A percentile compares a stretch with the other conserved stretches of the same genome.
Conservation (phyloP, 768 basidiomycete species). For the Crassisporium funariophilum region DNA sequence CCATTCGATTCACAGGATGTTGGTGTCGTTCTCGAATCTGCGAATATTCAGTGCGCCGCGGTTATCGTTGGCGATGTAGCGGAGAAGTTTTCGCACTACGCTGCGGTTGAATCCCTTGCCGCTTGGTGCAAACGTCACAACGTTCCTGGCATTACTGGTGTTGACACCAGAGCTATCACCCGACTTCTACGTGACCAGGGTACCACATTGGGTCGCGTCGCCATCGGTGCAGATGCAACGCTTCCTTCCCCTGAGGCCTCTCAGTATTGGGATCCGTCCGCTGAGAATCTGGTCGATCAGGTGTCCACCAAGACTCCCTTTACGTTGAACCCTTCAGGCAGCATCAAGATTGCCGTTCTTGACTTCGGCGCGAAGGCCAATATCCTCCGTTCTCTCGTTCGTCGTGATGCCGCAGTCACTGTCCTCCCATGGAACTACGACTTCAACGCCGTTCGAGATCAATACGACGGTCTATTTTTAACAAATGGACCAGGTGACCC, state of each 20-base stretch:
- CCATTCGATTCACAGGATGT: conserved; percentile 76
- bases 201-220: conserved; percentile 91
- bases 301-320: conserved; percentile 86
- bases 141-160: conserved; percentile 93
- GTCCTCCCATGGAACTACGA: conserved; percentile 98
- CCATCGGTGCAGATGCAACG: conserved; percentile 73
- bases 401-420: conserved; percentile 89
- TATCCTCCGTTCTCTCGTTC: conserved; percentile 89
- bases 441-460: conserved; percentile 88
- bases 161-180: conserved; percentile 97
- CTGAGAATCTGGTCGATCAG: conserved; percentile 92
- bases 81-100: conserved; percentile 92
- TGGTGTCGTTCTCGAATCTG: conserved; percentile 87
- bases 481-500: conserved; percentile 98
- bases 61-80: conserved; percentile 95
- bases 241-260: conserved; percentile 56
- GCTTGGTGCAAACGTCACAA: conserved; percentile 91
- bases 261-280: conserved; percentile 93
- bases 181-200: conserved; percentile 93
- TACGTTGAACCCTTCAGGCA: conserved; percentile 82
- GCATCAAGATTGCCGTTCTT: conserved; percentile 91
- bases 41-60: conserved; percentile 87
- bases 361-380: conserved; percentile 99
- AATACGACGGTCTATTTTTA: conserved; percentile 93
- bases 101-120: conserved; percentile 89